A percentile compares a stretch with the other conserved stretches of the same genome.
Conservation (phyloP, 208 protist genomes). For the Leishmania gerbilli region DNA sequence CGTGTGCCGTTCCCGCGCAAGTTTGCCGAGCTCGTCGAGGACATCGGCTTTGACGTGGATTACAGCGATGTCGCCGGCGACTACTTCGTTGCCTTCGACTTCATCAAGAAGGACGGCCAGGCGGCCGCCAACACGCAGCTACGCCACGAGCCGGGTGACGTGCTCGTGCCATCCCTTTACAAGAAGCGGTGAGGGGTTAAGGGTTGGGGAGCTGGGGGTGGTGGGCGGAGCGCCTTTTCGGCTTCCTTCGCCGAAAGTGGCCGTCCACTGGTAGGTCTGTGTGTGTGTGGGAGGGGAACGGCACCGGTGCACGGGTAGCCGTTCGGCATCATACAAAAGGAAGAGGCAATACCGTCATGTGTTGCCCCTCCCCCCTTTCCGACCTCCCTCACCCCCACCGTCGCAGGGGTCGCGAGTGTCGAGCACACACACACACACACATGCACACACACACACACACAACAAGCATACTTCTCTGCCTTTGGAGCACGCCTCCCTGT, state of each 20-base stretch:
- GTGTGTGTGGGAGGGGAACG: neutral
- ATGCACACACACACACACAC: no score
- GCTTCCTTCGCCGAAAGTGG: neutral
- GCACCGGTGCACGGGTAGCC: neutral
- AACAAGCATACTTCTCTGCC: neutral
- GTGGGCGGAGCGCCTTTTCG: neutral
- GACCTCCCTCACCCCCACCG: neutral
- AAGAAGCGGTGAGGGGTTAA: conserved; percentile 88
- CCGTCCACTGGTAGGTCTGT: neutral
- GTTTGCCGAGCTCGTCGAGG: conserved; percentile 85
- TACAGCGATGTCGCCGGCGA: conserved; percentile 85
- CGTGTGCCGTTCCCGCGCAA: conserved; percentile 74
- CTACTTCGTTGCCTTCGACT: conserved; percentile 94
- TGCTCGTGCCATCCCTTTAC: conserved; percentile 94
- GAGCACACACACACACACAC: neutral
- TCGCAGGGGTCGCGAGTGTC: neutral
- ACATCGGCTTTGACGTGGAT: conserved; percentile 85
- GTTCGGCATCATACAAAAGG: neutral
- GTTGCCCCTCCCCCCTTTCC: neutral
- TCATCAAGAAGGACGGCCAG: conserved; percentile 77
- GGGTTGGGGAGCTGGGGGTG: neutral
- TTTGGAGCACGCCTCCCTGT: neutral
- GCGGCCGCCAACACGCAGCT: conserved; percentile 44
- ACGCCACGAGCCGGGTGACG: conserved; percentile 58
- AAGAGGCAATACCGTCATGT: neutral